phyloP scores from a whole-genome alignment of 1,139 yeast species.

The Protomyces macrosporus region DNA sequence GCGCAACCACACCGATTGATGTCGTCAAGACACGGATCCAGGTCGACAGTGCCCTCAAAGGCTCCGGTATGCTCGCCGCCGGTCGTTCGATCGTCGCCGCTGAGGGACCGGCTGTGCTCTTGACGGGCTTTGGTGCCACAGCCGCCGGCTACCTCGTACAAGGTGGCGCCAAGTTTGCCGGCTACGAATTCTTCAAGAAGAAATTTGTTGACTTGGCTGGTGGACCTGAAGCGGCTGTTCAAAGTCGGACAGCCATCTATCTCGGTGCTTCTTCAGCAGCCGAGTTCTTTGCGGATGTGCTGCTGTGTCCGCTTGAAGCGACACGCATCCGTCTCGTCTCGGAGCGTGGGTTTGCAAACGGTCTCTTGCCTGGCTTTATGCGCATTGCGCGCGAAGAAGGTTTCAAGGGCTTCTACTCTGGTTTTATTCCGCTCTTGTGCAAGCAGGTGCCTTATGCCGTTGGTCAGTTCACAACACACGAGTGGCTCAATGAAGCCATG shows the following conservation, averaged over 20 bases:
- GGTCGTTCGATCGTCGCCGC: slow-evolving; percentile 15
- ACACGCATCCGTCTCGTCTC: slow-evolving; percentile 72
- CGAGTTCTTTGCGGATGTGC: slow-evolving; percentile 72
- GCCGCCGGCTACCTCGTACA: slow-evolving; percentile 78
- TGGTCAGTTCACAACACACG: slow-evolving; percentile 82
- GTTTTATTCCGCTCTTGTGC: slow-evolving; percentile 85
- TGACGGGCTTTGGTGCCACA: slow-evolving; percentile 78
- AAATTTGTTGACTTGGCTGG: slow-evolving; percentile 58
- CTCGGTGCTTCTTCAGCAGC: slow-evolving; percentile 76
- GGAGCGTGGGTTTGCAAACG: slow-evolving; percentile 80
- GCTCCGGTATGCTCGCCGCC: slow-evolving; percentile 6
- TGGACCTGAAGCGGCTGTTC: slow-evolving; percentile 46
- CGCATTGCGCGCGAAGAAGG: slow-evolving; percentile 83
- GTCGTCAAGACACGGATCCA: slow-evolving; percentile 52
- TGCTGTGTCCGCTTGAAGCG: slow-evolving; percentile 78
- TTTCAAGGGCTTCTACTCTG: slow-evolving; percentile 75
- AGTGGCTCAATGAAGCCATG: slow-evolving; percentile 79
- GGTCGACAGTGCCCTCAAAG: slow-evolving; percentile 25
- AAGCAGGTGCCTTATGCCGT: slow-evolving; percentile 89
- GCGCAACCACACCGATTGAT: slow-evolving; percentile 87
- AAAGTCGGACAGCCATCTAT: slow-evolving; percentile 59
- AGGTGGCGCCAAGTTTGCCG: slow-evolving; percentile 84
- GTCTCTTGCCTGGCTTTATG: slow-evolving; percentile 76
- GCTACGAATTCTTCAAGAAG: slow-evolving; percentile 71
- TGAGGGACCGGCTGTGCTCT: slow-evolving; percentile 59